phyloP scores from a whole-genome alignment of 73 alveolate genomes.

The Stentor roeselii region DNA sequence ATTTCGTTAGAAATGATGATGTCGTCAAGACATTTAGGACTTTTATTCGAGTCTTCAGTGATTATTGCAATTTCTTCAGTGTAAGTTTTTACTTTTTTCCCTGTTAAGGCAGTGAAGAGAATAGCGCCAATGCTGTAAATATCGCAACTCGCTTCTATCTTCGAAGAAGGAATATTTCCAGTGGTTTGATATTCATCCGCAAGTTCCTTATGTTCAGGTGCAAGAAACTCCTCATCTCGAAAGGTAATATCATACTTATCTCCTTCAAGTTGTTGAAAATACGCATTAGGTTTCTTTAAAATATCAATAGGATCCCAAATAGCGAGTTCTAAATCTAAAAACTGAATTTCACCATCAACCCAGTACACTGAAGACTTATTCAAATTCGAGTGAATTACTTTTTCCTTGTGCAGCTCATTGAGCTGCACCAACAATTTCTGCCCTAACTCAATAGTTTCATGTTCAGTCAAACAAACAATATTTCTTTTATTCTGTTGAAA shows the following conservation, averaged over 20 bases:
- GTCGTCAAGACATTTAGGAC: constrained; percentile 49
- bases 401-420: constrained; percentile 46
- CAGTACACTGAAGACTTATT: constrained; percentile 46
- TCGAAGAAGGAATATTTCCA: constrained; percentile 12
- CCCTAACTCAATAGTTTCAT: constrained; percentile 41
- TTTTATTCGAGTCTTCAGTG: constrained; percentile 37
- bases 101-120: constrained; percentile 47
- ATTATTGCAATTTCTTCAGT: constrained; percentile 10
- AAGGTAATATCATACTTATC: constrained; percentile 52
- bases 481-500: constrained; percentile 27
- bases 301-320: constrained; percentile 52
- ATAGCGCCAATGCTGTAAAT: constrained; percentile 64
- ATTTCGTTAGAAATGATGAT: constrained; percentile 56
- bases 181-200: constrained; percentile 49
- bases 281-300: not conserved
- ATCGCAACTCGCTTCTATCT: constrained; percentile 41
- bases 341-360: constrained; percentile 35
- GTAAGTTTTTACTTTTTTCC: constrained; percentile 38
- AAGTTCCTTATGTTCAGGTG: constrained; percentile 58
- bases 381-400: constrained; percentile 54
- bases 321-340: constrained; percentile 44
- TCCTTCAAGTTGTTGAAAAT: constrained; percentile 24
- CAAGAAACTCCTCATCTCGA: constrained; percentile 46
- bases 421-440: constrained; percentile 40
- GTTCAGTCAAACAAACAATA: constrained; percentile 36